A percentile compares a stretch with the other conserved stretches of the same genome.
phyloP scores from a whole-genome alignment of 2,329 filamentous ascomycete genomes.

The Thyridium curvatum region DNA sequence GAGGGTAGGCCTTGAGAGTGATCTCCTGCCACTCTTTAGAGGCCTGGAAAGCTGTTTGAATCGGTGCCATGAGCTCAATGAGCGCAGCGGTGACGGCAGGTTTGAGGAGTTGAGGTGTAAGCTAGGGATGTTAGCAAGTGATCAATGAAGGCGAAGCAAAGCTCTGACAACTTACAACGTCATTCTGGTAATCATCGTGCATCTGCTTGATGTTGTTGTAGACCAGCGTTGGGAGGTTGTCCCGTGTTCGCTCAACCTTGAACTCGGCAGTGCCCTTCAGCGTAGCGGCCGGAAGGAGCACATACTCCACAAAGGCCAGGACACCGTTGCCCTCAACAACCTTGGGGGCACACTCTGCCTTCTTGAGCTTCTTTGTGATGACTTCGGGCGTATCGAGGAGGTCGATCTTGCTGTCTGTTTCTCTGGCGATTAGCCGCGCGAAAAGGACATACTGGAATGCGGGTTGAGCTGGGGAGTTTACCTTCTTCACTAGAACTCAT shows the following conservation, averaged over 20 bases:
- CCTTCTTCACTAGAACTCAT: conserved; percentile 75
- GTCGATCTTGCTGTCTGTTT: conserved; percentile 78
- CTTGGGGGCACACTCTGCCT: conserved; percentile 72
- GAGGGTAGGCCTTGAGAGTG: conserved; percentile 75
- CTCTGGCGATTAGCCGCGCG: neutral
- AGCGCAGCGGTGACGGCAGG: conserved; percentile 72
- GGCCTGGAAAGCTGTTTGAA: conserved; percentile 65
- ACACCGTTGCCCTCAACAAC: conserved; percentile 81
- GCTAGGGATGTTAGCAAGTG: conserved; percentile 29
- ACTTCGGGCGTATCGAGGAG: conserved; percentile 73
- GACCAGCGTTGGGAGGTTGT: conserved; percentile 64
- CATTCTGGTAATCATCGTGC: conserved; percentile 72
- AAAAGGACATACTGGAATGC: too few species aligned
- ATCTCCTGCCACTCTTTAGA: conserved; percentile 76
- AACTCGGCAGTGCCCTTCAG: conserved; percentile 60
- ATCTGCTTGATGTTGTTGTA: conserved; percentile 73
- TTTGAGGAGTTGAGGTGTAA: conserved; percentile 85
- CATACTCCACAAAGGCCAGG: conserved; percentile 78
- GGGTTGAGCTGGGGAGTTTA: conserved; percentile 10
- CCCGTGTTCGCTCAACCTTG: conserved; percentile 57
- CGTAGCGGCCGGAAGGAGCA: conserved; percentile 72
- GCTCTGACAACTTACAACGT: conserved; percentile 53
- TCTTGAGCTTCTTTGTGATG: conserved; percentile 78
- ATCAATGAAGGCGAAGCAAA: too few species aligned
- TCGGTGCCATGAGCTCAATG: conserved; percentile 67